These are phyloP conservation scores for Funneliformis mosseae DNA, from an alignment of 192 early-diverging fungal species.

Conservation along the genomic window DNA sequence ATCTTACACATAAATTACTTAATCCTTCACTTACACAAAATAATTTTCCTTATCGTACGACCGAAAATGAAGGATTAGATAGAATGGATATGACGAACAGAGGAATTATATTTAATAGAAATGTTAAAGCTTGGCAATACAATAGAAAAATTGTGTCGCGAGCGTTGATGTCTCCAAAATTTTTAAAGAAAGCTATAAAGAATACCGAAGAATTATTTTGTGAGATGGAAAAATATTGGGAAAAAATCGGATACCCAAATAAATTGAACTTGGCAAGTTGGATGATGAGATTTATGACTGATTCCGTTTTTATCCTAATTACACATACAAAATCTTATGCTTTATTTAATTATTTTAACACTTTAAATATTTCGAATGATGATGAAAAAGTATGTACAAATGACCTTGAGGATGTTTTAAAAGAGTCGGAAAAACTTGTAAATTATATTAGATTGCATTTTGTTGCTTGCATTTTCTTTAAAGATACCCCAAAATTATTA, in stretches of 20 bases:
- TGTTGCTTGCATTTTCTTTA: not conserved
- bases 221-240: conserved; percentile 9
- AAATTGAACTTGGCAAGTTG: not conserved
- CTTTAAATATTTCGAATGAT: not conserved
- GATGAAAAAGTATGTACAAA: not conserved
- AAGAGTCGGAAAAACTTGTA: conserved; percentile 9
- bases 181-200: conserved; percentile 7
- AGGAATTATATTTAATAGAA: conserved; percentile 15
- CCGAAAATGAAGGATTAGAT: not conserved
- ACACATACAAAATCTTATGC: not conserved
- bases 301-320: not conserved
- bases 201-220: not conserved
- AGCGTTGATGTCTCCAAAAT: not conserved
- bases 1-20: conserved; percentile 14
- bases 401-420: not conserved
- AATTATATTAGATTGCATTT: not conserved
- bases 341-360: not conserved
- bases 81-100: not conserved
- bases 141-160: not conserved
- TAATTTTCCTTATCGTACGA: conserved; percentile 9
- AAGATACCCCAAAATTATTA: conserved; percentile 6
- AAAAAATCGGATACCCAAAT: not conserved
- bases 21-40: not conserved
- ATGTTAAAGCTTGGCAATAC: not conserved
- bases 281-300: not conserved